Percentiles rank a stretch among this genome's conserved stretches.
phyloP scores from a whole-genome alignment of 805 yeast genomes.

The Yamadazyma philogaea region DNA sequence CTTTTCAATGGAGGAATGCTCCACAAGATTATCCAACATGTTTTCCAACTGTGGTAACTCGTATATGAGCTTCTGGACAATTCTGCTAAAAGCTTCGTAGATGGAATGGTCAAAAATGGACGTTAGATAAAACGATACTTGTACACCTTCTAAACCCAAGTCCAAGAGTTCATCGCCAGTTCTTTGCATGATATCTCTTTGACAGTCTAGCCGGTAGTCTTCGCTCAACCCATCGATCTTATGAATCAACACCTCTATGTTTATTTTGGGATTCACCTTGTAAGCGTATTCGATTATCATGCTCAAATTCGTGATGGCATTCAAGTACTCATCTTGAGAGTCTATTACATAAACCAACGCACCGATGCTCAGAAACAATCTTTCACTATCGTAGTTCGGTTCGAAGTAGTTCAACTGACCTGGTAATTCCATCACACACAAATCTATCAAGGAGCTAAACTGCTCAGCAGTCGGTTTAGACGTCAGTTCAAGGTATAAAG shows the following conservation, averaged over 20 bases:
- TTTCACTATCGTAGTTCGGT: slow-evolving; percentile 75
- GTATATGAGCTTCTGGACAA: slow-evolving; percentile 85
- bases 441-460: slow-evolving; percentile 77
- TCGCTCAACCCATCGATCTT: slow-evolving; percentile 94
- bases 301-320: slow-evolving; percentile 84
- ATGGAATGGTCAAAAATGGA: slow-evolving; percentile 94
- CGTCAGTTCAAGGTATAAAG: slow-evolving; percentile 85
- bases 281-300: slow-evolving; percentile 86
- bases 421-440: slow-evolving; percentile 90
- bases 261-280: slow-evolving; percentile 76
- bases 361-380: slow-evolving; percentile 76
- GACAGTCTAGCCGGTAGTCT: slow-evolving; percentile 91
- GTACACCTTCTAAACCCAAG: slow-evolving; percentile 86
- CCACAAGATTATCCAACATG: slow-evolving; percentile 81
- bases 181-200: slow-evolving; percentile 93
- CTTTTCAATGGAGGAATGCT: slow-evolving; percentile 87
- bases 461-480: slow-evolving; percentile 84
- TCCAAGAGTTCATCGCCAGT: slow-evolving; percentile 91
- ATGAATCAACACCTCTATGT: slow-evolving; percentile 90
- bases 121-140: slow-evolving; percentile 85
- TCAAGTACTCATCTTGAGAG: slow-evolving; percentile 90
- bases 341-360: slow-evolving; percentile 94
- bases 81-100: slow-evolving; percentile 91
- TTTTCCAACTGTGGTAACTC: slow-evolving; percentile 87
- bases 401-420: slow-evolving; percentile 90